Evolutionary conservation across 352 stramenopile species (phyloP).

Genomic region (Pythium plurisporium): DNA sequence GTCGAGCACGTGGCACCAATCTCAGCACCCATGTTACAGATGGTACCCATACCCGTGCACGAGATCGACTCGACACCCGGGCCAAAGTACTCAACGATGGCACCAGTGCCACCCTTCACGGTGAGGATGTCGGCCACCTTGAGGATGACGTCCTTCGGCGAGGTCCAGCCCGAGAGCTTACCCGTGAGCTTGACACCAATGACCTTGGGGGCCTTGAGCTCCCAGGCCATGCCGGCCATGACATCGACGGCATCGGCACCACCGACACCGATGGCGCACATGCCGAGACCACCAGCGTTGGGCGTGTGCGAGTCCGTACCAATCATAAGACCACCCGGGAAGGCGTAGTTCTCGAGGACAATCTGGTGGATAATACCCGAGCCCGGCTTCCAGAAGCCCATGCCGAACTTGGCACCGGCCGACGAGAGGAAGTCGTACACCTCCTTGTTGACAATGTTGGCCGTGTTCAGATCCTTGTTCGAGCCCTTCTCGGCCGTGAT

Average conservation of each 20-base stretch:
- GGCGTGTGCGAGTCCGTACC: slow-evolving; percentile 93
- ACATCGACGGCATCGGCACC: slow-evolving; percentile 92
- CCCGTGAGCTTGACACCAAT: slow-evolving; percentile 93
- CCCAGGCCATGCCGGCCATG: slow-evolving; percentile 93
- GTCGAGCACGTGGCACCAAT: slow-evolving; percentile 93
- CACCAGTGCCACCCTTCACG: slow-evolving; percentile 91
- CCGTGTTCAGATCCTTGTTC: slow-evolving; percentile 78
- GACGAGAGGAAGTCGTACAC: slow-evolving; percentile 93
- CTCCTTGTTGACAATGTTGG: slow-evolving; percentile 89
- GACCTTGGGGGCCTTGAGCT: slow-evolving; percentile 94
- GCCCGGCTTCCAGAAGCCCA: slow-evolving; percentile 93
- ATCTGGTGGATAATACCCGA: slow-evolving; percentile 95
- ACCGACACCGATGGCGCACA: slow-evolving; percentile 92
- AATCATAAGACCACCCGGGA: slow-evolving; percentile 93
- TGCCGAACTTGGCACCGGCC: slow-evolving; percentile 91
- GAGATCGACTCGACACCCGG: slow-evolving; percentile 91
- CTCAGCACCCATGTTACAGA: slow-evolving; percentile 95
- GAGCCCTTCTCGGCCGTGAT: slow-evolving; percentile 93
- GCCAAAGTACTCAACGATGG: slow-evolving; percentile 93
- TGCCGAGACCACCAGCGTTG: slow-evolving; percentile 91
- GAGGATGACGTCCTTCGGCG: slow-evolving; percentile 92
- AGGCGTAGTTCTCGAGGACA: slow-evolving; percentile 94
- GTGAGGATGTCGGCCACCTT: slow-evolving; percentile 93
- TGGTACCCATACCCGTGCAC: slow-evolving; percentile 93
- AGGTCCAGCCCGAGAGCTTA: slow-evolving; percentile 91